These are phyloP conservation scores for Pyrenophora seminiperda DNA, from an alignment of 2,329 filamentous ascomycete genomes.

Conservation along the genomic window DNA sequence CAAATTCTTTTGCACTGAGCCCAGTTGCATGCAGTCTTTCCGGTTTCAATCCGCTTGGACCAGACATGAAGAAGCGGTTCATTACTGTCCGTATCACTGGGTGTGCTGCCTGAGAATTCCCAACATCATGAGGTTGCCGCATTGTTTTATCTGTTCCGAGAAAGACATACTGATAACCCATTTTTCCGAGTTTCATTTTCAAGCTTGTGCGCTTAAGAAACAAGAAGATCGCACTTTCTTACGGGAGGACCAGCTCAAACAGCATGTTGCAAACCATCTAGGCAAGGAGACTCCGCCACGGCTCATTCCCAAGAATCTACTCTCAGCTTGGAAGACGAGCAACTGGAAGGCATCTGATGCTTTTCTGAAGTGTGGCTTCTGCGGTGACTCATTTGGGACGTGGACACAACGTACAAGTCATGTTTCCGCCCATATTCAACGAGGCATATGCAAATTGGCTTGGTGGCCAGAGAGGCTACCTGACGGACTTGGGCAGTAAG, in stretches of 20 bases:
- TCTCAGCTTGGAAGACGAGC: background rate
- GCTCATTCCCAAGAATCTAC: background rate
- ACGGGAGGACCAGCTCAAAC: constrained; percentile 8
- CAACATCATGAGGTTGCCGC: background rate
- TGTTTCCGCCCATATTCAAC: background rate
- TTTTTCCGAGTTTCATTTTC: background rate
- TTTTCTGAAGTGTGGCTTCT: constrained; percentile 9
- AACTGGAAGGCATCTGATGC: background rate
- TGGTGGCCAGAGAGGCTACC: constrained; percentile 9
- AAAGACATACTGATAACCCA: background rate
- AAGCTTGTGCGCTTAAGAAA: background rate
- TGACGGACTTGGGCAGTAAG: too few relatives aligned
- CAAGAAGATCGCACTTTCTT: constrained; percentile 6
- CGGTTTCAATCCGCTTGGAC: constrained; percentile 3
- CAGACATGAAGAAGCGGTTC: constrained; percentile 15
- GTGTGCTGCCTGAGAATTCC: constrained; percentile 1
- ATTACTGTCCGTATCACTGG: constrained; percentile 16
- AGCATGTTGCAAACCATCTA: constrained; percentile 10
- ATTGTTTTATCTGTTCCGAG: background rate
- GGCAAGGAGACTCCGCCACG: background rate
- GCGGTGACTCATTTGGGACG: background rate
- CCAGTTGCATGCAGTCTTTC: constrained; percentile 1
- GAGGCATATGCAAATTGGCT: background rate
- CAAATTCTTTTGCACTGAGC: constrained; percentile 10
- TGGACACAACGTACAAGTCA: constrained; percentile 5